Base-by-base conservation (phyloP, 371 early-diverging fungal species). In the Rhizopus delemar region DNA sequence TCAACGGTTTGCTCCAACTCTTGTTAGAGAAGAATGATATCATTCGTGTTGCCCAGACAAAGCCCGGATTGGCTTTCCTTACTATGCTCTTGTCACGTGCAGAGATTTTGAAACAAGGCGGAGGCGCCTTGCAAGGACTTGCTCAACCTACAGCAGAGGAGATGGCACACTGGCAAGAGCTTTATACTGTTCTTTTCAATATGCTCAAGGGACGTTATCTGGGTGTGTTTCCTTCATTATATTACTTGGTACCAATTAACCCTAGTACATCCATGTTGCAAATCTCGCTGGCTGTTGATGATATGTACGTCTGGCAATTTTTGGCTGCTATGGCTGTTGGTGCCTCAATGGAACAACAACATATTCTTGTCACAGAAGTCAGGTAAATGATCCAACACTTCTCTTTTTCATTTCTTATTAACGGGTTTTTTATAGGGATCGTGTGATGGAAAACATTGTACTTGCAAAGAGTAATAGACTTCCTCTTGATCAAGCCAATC, bases 291-390 rank as follows among this genome's bases (percentile, higher is more conserved):
- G 62, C 57, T 16, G 70, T 84, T 3, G 95, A 96, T 66, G 96
- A 97, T 66, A 84, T 90, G 56, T 92, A 93, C 66, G 93, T 96
- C n/a, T 98, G 98, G 98, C 97, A 97, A 73, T 98, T 98, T 63
- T 78, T 98, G 75, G 95, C 98, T 3, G 90, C 96, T 2, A 84
- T 98, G 80, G 96, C 96, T 3, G 90, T 94, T 0, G 93, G 93
- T 12, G 96, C 97, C 0, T 87, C 92, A 0, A 88, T 90, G 61
- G 96, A 97, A 39, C 95, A 96, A 71, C 98, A 98, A 73, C 90
- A 92, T 54, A 78, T 89, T 31, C 73, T 98, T 36, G 93, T 98
- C 11, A 90, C 91, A 0, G 95, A 95, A 85, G 93, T 92, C 52
- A 82, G 86, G 84, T 78, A 82, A 60, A 55, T 13, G 43, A 29